phyloP scores from a whole-genome alignment of 768 basidiomycete genomes.

The Neoboletus magnificus region DNA sequence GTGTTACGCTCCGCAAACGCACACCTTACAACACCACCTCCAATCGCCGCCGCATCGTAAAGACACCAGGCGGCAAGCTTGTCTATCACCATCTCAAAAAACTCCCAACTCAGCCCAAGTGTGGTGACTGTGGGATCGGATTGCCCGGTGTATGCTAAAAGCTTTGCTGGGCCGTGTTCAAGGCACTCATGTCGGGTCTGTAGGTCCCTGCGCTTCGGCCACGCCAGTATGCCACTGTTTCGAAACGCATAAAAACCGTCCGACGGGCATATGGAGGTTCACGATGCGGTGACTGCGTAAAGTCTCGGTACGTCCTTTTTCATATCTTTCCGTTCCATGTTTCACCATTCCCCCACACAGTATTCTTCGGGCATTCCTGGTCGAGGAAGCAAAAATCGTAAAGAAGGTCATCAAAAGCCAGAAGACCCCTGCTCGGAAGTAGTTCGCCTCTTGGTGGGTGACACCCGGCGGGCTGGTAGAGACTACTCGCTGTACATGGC shows the following conservation, averaged over 20 bases:
- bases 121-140: constrained; percentile 95
- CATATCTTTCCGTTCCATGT: not conserved
- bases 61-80: constrained; percentile 98
- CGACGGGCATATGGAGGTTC: constrained; percentile 96
- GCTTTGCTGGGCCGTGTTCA: not conserved
- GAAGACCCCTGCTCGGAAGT: constrained; percentile 29
- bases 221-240: constrained; percentile 91
- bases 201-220: constrained; percentile 96
- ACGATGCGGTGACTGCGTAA: constrained; percentile 93
- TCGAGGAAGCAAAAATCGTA: constrained; percentile 99
- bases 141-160: constrained; percentile 83
- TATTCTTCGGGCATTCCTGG: constrained; percentile 96
- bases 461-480: not conserved
- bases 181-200: not conserved
- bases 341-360: constrained; percentile 38
- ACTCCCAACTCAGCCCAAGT: constrained; percentile 86
- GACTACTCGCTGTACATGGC: constrained; percentile 10
- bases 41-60: constrained; percentile 90
- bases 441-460: constrained; percentile 1
- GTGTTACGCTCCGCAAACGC: constrained; percentile 98
- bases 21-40: constrained; percentile 98
- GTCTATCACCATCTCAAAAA: constrained; percentile 99
- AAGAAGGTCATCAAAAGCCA: constrained; percentile 98
- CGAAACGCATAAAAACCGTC: constrained; percentile 97
- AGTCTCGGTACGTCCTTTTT: constrained; percentile 70